Evolutionary conservation across 2,329 filamentous ascomycete species (phyloP).

Genomic region (Oidium heveae): DNA sequence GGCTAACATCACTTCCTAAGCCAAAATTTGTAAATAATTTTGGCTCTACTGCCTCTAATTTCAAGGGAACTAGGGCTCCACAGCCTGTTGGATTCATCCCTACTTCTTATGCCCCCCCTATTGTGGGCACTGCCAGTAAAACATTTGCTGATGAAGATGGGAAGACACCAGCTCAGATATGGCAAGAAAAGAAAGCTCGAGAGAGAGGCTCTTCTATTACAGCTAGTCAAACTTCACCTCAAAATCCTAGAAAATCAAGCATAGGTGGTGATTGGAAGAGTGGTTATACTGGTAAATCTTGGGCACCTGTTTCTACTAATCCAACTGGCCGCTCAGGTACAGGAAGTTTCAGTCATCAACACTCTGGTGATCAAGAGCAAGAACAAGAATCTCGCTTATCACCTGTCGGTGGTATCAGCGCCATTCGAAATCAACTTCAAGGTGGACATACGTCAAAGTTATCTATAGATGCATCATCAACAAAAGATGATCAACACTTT

Average conservation of each 20-base stretch:
- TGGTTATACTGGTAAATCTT: constrained; percentile 70
- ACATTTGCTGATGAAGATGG: constrained; percentile 88
- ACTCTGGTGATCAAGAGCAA: constrained; percentile 29
- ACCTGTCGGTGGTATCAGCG: constrained; percentile 38
- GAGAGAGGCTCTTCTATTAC: constrained; percentile 34
- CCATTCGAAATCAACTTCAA: constrained; percentile 64
- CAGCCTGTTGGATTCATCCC: constrained; percentile 40
- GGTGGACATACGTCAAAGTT: constrained; percentile 45
- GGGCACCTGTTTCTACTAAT: constrained; percentile 59
- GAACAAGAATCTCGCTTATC: constrained; percentile 24
- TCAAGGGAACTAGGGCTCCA: constrained; percentile 74
- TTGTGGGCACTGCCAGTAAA: constrained; percentile 59
- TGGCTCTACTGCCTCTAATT: constrained; percentile 38
- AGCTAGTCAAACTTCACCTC: constrained; percentile 23
- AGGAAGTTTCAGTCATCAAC: constrained; percentile 27
- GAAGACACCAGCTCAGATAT: constrained; percentile 88
- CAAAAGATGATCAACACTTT: constrained; percentile 14
- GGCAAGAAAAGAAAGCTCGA: constrained; percentile 90
- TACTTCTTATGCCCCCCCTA: constrained; percentile 25
- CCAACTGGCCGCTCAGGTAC: constrained; percentile 38
- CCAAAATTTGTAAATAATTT: constrained; percentile 89
- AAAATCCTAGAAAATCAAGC: constrained; percentile 42
- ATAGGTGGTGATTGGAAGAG: constrained; percentile 67
- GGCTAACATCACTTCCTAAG: constrained; percentile 71
- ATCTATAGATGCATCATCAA: constrained; percentile 13